These are phyloP conservation scores for Mycothermus thermophilus DNA, from an alignment of 495 filamentous ascomycete genomes.

Conservation along the genomic window DNA sequence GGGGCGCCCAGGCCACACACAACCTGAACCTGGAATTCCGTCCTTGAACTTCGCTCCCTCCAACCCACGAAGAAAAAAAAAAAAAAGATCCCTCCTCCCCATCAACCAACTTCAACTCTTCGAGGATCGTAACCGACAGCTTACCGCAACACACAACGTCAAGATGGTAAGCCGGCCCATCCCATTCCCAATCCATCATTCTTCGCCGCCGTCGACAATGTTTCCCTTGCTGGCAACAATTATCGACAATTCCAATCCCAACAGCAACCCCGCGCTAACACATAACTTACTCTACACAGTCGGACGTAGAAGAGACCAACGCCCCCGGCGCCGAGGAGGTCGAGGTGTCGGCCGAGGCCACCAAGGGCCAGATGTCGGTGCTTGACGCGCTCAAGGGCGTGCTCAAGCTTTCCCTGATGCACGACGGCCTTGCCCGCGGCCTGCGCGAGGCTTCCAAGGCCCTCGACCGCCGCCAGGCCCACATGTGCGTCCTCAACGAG, in stretches of 20 bases:
- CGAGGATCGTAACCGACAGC: conserved; percentile 41
- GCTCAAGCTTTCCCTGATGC: conserved; percentile 94
- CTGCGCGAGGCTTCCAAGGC: conserved; percentile 96
- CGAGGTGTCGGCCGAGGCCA: conserved; percentile 76
- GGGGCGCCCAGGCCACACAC: conserved; percentile 14
- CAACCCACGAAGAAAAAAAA: conserved; percentile 7
- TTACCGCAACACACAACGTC: conserved; percentile 23
- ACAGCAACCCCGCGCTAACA: conserved; percentile 18
- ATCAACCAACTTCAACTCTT: no score
- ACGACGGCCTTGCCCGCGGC: conserved; percentile 96
- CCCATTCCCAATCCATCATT: background rate
- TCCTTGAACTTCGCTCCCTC: no score
- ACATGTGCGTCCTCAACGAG: conserved; percentile 99
- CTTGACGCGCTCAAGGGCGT: conserved; percentile 96
- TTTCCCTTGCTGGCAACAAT: no score
- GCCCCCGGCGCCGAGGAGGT: conserved; percentile 75
- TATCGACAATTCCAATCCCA: no score
- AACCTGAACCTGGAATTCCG: no score
- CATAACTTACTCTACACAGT: no score
- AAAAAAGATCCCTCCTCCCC: no score
- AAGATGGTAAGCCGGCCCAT: conserved; percentile 38
- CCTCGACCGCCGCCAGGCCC: conserved; percentile 90
- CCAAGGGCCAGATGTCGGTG: conserved; percentile 88
- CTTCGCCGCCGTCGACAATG: background rate
- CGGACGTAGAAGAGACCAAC: conserved; percentile 65